Conservation (phyloP, 2,329 filamentous ascomycete genomes). For the Cytospora mali region DNA sequence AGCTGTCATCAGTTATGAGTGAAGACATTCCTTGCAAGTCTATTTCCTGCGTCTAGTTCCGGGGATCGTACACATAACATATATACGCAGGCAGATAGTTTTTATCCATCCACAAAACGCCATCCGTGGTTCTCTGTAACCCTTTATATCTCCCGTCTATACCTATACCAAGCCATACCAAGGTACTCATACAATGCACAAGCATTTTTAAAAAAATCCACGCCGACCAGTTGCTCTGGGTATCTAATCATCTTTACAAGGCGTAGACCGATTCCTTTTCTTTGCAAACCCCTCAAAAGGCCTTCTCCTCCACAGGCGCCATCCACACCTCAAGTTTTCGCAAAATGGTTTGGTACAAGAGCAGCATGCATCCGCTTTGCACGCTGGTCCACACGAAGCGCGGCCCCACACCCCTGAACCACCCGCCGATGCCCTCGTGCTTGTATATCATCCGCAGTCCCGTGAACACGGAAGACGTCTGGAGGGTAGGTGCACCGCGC, state of each 20-base stretch:
- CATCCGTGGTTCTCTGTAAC: constrained; percentile 16
- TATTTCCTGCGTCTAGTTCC: constrained; percentile 1
- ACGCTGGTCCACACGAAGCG: constrained; percentile 96
- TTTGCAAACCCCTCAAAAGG: neutral
- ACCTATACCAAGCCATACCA: constrained; percentile 24
- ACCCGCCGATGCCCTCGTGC: constrained; percentile 83
- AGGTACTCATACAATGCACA: constrained; percentile 25
- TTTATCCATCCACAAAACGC: constrained; percentile 26
- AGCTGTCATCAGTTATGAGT: constrained; percentile 1
- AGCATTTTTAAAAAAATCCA: neutral
- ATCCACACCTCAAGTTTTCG: constrained; percentile 67
- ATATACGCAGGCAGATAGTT: constrained; percentile 10
- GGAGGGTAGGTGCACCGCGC: constrained; percentile 76
- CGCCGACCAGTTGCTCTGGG: constrained; percentile 21
- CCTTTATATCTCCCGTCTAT: constrained; percentile 19
- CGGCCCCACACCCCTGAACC: constrained; percentile 93
- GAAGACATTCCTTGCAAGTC: constrained; percentile 6
- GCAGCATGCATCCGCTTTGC: constrained; percentile 94
- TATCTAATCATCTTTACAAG: constrained; percentile 22
- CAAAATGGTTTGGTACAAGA: constrained; percentile 88
- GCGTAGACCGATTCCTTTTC: constrained; percentile 6
- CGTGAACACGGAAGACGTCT: constrained; percentile 86
- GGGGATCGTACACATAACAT: constrained; percentile 7
- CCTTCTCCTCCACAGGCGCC: constrained; percentile 32
- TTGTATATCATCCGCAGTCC: constrained; percentile 87